A percentile compares a stretch with the other conserved stretches of the same genome.
Evolutionary conservation across 352 stramenopile genomes (phyloP).

Genomic region (Lagenidium giganteum): DNA sequence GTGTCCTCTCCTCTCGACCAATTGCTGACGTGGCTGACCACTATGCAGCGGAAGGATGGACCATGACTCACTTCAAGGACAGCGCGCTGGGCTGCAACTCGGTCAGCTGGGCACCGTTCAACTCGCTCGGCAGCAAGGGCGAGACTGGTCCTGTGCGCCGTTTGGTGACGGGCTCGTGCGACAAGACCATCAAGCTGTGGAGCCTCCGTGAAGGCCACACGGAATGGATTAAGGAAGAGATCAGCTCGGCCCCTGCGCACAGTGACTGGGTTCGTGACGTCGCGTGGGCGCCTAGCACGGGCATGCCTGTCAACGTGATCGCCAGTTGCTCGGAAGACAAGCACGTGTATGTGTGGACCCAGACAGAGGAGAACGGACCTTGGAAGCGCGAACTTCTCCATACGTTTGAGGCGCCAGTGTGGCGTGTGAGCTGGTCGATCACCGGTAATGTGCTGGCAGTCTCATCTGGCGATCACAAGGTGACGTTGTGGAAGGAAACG

Average conservation of each 20-base stretch:
- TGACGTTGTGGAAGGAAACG: constrained; percentile 98
- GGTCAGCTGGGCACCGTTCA: constrained; percentile 94
- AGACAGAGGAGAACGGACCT: constrained; percentile 51
- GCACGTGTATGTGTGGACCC: constrained; percentile 95
- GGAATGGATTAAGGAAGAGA: constrained; percentile 77
- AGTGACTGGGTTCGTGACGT: constrained; percentile 97
- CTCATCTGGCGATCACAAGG: constrained; percentile 95
- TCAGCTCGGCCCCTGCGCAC: constrained; percentile 81
- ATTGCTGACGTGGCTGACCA: neutral
- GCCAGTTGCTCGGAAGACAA: constrained; percentile 89
- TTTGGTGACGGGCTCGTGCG: constrained; percentile 95
- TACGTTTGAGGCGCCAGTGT: constrained; percentile 95
- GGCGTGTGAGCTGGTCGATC: constrained; percentile 98
- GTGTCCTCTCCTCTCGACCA: neutral
- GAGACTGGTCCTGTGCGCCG: constrained; percentile 50
- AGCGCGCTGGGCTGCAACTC: constrained; percentile 95
- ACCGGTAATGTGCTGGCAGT: constrained; percentile 98
- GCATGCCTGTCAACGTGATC: constrained; percentile 93
- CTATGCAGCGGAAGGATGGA: constrained; percentile 78
- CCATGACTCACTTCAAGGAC: constrained; percentile 91
- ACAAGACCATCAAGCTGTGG: constrained; percentile 98
- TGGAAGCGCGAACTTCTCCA: constrained; percentile 94
- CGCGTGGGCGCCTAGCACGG: constrained; percentile 93
- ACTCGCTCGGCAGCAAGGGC: constrained; percentile 50
- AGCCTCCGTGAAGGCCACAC: constrained; percentile 64